A percentile compares a stretch with the other conserved stretches of the same genome.
phyloP scores from a whole-genome alignment of 306 rosid species.

The Bauhinia variegata region DNA sequence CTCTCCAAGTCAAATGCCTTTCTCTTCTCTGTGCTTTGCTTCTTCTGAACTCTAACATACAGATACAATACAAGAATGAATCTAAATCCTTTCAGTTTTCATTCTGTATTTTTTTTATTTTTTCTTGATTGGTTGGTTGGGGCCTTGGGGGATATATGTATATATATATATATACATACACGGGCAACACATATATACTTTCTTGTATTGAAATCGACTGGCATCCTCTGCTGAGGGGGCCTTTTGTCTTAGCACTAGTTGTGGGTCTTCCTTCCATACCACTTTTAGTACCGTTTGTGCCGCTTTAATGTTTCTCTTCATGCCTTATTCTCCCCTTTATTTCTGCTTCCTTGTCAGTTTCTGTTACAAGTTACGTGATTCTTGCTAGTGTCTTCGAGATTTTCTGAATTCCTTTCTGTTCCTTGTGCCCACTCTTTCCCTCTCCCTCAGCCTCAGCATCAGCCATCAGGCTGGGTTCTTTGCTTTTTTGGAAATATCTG shows the following conservation, averaged over 20 bases:
- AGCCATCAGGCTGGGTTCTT: neutral
- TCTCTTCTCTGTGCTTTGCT: neutral
- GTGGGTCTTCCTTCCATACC: constrained; percentile 37
- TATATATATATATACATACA: too few species aligned
- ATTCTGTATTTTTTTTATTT: neutral
- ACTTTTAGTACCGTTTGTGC: constrained; percentile 19
- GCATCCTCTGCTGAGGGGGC: constrained; percentile 11
- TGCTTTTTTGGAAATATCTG: constrained; percentile 1
- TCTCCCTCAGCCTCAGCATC: too few species aligned
- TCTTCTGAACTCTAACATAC: neutral
- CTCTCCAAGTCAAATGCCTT: too few species aligned
- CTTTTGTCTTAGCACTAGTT: constrained; percentile 31
- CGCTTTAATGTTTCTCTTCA: constrained; percentile 17
- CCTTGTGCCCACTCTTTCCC: neutral
- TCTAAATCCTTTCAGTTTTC: neutral
- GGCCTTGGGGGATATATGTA: neutral
- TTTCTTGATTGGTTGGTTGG: neutral
- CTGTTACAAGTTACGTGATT: constrained; percentile 25
- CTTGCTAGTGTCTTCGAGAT: neutral
- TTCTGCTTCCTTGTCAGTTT: constrained; percentile 37
- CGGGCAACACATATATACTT: too few species aligned
- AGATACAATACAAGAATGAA: too few species aligned
- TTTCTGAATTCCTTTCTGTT: neutral
- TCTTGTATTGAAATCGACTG: neutral
- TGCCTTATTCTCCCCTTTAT: neutral